Evolutionary conservation across 345 rosid genomes (phyloP).

Genomic region (Trapa incisa): DNA sequence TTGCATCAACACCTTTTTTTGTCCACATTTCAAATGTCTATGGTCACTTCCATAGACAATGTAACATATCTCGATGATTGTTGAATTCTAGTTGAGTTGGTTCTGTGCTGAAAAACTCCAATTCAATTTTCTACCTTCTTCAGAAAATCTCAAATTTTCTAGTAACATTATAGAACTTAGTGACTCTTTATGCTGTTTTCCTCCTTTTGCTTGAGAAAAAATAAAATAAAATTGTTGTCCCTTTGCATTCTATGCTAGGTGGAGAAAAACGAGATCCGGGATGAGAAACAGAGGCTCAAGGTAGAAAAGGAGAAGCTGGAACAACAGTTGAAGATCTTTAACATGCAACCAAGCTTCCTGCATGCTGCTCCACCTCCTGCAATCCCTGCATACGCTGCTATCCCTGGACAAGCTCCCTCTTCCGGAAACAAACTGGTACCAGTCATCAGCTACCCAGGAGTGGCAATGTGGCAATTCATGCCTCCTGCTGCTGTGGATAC

Average conservation of each 20-base stretch:
- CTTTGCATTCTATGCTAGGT: conserved; percentile 18
- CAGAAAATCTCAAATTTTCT: too few species aligned
- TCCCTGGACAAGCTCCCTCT: conserved; percentile 21
- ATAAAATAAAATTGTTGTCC: neutral
- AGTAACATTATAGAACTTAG: too few species aligned
- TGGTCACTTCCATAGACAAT: too few species aligned
- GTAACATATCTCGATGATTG: too few species aligned
- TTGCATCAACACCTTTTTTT: too few species aligned
- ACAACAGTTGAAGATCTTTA: conserved; percentile 25
- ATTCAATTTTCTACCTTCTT: too few species aligned
- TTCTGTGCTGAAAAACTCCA: too few species aligned
- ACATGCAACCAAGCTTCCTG: conserved; percentile 29
- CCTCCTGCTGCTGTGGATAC: conserved; percentile 41
- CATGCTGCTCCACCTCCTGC: conserved; percentile 20
- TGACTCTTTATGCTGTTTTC: too few species aligned
- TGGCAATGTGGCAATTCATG: conserved; percentile 53
- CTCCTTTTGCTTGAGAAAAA: neutral
- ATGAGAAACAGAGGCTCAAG: conserved; percentile 79
- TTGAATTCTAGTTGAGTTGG: too few species aligned
- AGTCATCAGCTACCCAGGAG: conserved; percentile 38
- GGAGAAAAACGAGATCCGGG: conserved; percentile 70
- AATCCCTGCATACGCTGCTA: too few species aligned
- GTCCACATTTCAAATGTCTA: too few species aligned
- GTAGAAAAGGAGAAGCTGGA: conserved; percentile 64
- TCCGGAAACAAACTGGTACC: conserved; percentile 36